Evolutionary conservation across 2,329 filamentous ascomycete species (phyloP).

Genomic region (Fusarium poae): DNA sequence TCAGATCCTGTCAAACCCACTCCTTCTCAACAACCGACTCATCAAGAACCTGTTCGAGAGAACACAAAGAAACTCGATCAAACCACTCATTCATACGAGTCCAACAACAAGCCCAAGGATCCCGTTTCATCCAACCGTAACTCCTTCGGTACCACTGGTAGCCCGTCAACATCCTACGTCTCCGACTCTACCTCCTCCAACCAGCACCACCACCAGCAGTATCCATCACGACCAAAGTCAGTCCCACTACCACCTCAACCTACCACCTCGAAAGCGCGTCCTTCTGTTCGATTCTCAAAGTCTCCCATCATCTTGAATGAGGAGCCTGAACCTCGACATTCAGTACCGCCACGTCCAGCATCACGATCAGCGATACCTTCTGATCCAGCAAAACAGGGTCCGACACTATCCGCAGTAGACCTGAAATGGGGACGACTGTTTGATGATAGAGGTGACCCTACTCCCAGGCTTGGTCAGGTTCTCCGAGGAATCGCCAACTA

Average conservation of each 20-base stretch:
- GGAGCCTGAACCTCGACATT: conserved; percentile 19
- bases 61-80: conserved; percentile 26
- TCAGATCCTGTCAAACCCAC: conserved; percentile 20
- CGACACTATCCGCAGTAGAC: conserved; percentile 65
- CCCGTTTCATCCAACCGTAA: conserved; percentile 14
- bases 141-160: conserved; percentile 17
- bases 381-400: conserved; percentile 1
- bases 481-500: conserved; percentile 80
- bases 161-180: conserved; percentile 37
- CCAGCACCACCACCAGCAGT: not conserved
- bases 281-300: conserved; percentile 52
- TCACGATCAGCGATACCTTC: conserved; percentile 23
- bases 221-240: conserved; percentile 24
- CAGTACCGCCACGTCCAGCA: conserved; percentile 4
- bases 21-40: conserved; percentile 8
- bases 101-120: conserved; percentile 1
- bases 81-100: conserved; percentile 1
- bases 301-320: conserved; percentile 48
- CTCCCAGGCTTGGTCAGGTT: conserved; percentile 76
- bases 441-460: conserved; percentile 74
- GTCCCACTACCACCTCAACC: conserved; percentile 13
- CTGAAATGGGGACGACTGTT: conserved; percentile 84
- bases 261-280: conserved; percentile 39
- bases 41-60: conserved; percentile 43
- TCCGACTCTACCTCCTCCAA: conserved; percentile 43